phyloP scores from a whole-genome alignment of 1,284 basidiomycete species.

The Rugosomyces carneus region DNA sequence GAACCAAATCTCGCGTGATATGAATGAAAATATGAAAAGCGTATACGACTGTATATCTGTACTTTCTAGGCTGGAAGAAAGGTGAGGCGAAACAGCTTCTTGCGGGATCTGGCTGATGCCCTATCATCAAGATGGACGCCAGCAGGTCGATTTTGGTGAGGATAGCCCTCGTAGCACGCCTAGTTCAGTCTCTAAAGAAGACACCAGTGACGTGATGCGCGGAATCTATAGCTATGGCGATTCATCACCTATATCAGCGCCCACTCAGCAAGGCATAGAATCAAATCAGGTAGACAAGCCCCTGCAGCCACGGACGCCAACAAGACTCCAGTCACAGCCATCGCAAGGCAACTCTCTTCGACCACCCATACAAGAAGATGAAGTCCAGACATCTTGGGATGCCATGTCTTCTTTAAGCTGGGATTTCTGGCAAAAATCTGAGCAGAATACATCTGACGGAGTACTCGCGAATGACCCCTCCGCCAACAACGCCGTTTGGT shows the following conservation, averaged over 20 bases:
- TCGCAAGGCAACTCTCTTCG: neutral
- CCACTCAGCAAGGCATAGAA: neutral
- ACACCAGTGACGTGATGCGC: conserved; percentile 12
- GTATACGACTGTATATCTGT: conserved; percentile 15
- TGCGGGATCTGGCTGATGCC: neutral
- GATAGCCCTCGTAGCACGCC: neutral
- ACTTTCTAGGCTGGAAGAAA: conserved; percentile 11
- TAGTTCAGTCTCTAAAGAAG: neutral
- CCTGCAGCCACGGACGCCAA: neutral
- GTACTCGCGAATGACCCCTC: neutral
- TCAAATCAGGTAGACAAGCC: neutral
- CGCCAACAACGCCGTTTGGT: conserved; percentile 3
- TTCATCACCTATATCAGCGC: neutral
- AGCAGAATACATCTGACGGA: neutral
- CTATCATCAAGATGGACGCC: conserved; percentile 10
- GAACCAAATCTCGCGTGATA: conserved; percentile 1
- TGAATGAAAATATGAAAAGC: conserved; percentile 13
- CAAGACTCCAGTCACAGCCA: neutral
- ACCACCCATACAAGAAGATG: neutral
- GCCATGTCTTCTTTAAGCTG: neutral
- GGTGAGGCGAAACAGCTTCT: conserved; percentile 1
- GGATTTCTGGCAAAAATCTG: neutral
- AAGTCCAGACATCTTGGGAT: neutral
- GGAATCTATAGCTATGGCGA: conserved; percentile 11
- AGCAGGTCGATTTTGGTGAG: conserved; percentile 13